Evolutionary conservation across 2,329 filamentous ascomycete genomes (phyloP).

Genomic region (Phialocephala sp.): DNA sequence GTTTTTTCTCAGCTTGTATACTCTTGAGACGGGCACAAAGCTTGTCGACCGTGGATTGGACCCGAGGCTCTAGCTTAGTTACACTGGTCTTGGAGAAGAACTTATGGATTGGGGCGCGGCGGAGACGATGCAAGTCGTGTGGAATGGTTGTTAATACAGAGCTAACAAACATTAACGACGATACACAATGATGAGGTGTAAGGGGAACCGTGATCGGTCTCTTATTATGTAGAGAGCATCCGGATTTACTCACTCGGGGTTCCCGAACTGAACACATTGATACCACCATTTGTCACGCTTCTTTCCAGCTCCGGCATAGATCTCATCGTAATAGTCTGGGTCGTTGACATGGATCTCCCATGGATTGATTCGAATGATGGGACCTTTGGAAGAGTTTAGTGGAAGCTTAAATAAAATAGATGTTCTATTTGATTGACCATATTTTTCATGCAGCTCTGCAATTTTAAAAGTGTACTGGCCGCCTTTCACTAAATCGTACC

Average conservation of each 20-base stretch:
- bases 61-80: background rate
- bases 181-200: too few relatives aligned
- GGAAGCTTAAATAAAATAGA: background rate
- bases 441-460: background rate
- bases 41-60: background rate
- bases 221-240: too few relatives aligned
- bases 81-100: slow-evolving; percentile 28
- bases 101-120: slow-evolving; percentile 25
- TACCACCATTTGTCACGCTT: background rate
- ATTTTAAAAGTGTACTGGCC: background rate
- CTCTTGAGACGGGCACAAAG: background rate
- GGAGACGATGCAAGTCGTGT: slow-evolving; percentile 27
- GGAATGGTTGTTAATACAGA: slow-evolving; percentile 10
- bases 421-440: background rate
- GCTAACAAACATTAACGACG: too few relatives aligned
- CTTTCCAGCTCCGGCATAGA: slow-evolving; percentile 25
- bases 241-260: background rate
- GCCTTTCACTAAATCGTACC: background rate
- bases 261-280: background rate
- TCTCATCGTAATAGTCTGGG: slow-evolving; percentile 34
- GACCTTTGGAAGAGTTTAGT: slow-evolving; percentile 28
- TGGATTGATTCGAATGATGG: slow-evolving; percentile 38
- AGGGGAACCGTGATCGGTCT: too few relatives aligned
- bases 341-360: slow-evolving; percentile 41
- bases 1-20: slow-evolving; percentile 1